These are phyloP conservation scores for Pythium scleroteichum DNA, from an alignment of 352 stramenopile species.

Conservation along the genomic window DNA sequence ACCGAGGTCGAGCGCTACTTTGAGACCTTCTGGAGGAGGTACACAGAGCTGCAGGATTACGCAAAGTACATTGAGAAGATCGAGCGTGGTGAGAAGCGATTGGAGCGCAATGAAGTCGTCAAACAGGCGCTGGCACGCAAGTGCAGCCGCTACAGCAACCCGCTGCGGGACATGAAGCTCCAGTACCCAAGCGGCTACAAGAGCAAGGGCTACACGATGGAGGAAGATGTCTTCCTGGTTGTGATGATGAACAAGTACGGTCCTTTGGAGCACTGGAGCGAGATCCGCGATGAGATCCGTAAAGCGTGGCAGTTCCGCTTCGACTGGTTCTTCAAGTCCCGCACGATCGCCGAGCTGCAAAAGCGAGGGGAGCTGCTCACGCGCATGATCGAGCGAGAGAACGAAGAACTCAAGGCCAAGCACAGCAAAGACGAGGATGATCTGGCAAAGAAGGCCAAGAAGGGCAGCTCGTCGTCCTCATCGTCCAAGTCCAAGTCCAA, in stretches of 20 bases:
- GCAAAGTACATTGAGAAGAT: slow-evolving; percentile 95
- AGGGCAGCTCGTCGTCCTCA: slow-evolving; percentile 43
- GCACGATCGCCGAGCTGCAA: slow-evolving; percentile 96
- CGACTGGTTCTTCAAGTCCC: slow-evolving; percentile 99
- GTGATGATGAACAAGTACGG: slow-evolving; percentile 99
- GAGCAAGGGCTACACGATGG: slow-evolving; percentile 94
- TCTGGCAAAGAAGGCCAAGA: slow-evolving; percentile 78
- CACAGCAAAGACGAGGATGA: slow-evolving; percentile 72
- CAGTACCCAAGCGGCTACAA: slow-evolving; percentile 90
- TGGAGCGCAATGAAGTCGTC: slow-evolving; percentile 95
- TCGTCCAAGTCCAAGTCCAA: slow-evolving; percentile 72
- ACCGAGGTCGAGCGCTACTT: slow-evolving; percentile 95
- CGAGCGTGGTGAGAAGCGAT: slow-evolving; percentile 95
- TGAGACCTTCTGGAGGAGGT: slow-evolving; percentile 94
- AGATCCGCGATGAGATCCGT: slow-evolving; percentile 97
- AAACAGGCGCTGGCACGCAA: slow-evolving; percentile 96
- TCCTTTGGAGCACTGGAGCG: slow-evolving; percentile 94
- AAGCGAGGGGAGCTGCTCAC: slow-evolving; percentile 96
- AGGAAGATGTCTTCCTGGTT: slow-evolving; percentile 98
- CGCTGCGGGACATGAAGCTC: slow-evolving; percentile 88
- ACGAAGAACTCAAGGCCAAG: slow-evolving; percentile 86
- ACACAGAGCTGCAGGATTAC: slow-evolving; percentile 92
- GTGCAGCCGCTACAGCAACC: slow-evolving; percentile 92
- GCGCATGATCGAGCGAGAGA: slow-evolving; percentile 94
- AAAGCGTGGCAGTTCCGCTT: slow-evolving; percentile 99